Percentiles rank a stretch among this genome's conserved stretches.
Conservation (phyloP, 768 basidiomycete genomes). For the Tulasnella sp. region DNA sequence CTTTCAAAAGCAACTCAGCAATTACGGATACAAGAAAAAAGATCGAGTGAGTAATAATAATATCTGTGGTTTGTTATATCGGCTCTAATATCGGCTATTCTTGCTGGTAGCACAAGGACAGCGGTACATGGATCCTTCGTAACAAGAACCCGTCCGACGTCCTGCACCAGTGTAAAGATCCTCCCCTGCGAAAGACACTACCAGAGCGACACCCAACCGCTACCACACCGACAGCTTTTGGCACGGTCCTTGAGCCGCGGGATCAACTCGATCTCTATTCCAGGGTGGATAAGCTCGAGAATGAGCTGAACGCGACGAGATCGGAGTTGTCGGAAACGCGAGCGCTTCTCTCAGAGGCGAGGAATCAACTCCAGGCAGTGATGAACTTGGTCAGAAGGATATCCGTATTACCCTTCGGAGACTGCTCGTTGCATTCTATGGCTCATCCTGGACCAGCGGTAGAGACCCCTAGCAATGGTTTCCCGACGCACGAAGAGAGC, state of each 20-base stretch:
- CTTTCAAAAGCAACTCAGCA: neutral
- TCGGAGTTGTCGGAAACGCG: neutral
- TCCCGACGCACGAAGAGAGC: neutral
- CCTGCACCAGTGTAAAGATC: neutral
- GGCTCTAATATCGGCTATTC: neutral
- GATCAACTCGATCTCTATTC: neutral
- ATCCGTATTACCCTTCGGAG: neutral
- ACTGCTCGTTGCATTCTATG: neutral
- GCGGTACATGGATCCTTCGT: neutral
- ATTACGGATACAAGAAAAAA: neutral
- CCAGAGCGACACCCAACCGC: neutral
- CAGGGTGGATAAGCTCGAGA: neutral
- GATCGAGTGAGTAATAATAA: neutral
- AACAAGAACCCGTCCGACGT: neutral
- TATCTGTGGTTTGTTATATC: neutral
- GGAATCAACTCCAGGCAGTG: neutral
- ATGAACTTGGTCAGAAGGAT: neutral
- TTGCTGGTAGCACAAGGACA: neutral
- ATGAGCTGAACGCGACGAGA: neutral
- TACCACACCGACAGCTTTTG: neutral
- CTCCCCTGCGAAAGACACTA: neutral
- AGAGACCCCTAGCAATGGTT: neutral
- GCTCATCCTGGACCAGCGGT: neutral
- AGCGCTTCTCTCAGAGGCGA: neutral
- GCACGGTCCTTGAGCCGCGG: neutral